Evolutionary conservation across 2,329 filamentous ascomycete species (phyloP), one percentile per base, ranked within the genome.

Genomic region (Claviceps sp.): DNA sequence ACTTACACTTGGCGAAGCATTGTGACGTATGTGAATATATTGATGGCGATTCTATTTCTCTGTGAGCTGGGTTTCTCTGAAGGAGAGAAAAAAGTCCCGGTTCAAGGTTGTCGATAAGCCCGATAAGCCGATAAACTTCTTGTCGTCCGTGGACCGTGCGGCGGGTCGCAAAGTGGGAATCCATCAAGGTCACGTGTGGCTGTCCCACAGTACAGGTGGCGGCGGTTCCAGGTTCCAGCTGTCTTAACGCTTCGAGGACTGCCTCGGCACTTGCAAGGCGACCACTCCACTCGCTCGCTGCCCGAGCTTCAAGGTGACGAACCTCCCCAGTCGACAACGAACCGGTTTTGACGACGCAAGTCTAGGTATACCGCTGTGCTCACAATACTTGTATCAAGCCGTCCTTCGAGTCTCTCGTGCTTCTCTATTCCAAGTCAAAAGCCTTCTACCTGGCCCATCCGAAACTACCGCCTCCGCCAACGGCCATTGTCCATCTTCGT

Each of bases 1-100:
- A 52, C 71, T 54, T 65, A 74, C 73, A 75, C 68, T 72, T 74
- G 71, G 50, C 73, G 71, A 60, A 75, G 68, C 73, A 75, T 75
- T 50, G 60, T 69, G 57, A 47, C n/a, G 40, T 5, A 48, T 26
- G 26, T 30, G 42, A 22, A 44, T 22, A 38, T 41, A 6, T n/a
- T 4, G 37, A 47, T 34, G 37, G 17, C 38, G 37, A 34, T 44
- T 34, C 13, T 13, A 24, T 22, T 38, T 26, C n/a, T 11, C 30
- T 30, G 26, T 6, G n/a, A 14, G 19, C n/a, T 5, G 16, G 48
- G 37, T 40, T 45, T 11, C 24, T 46, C 14, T 11, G 24, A 54
- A 59, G 62, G 64, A 64, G 57, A 59, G 19, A 6, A 16, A 43
- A 50, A 50, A 22, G 22, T 50, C 30, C 48, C 26, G 13, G 26